These are phyloP conservation scores for Kalmusia sp. DNA, from an alignment of 2,329 filamentous ascomycete genomes.

Conservation along the genomic window DNA sequence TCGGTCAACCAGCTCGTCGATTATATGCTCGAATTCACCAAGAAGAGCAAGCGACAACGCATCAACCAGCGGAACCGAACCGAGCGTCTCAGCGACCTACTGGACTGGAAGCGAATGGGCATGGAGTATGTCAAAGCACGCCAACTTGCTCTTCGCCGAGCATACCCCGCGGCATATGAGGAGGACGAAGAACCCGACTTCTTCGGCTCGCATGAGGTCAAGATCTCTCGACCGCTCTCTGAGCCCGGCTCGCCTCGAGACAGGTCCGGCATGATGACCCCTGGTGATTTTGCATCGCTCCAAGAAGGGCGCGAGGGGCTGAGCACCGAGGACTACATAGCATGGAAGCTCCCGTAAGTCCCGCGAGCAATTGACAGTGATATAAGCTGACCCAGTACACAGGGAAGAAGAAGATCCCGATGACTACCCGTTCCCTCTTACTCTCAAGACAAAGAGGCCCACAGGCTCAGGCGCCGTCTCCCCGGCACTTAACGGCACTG, in stretches of 20 bases:
- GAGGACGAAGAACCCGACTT: conserved; percentile 82
- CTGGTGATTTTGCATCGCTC: conserved; percentile 94
- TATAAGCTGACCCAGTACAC: conserved; percentile 32
- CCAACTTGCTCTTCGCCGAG: conserved; percentile 87
- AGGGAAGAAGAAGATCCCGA: conserved; percentile 94
- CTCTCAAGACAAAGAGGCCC: conserved; percentile 60
- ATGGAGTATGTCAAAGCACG: conserved; percentile 99
- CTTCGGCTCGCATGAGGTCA: conserved; percentile 90
- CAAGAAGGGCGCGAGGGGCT: conserved; percentile 94
- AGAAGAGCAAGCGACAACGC: conserved; percentile 91
- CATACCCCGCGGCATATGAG: conserved; percentile 86
- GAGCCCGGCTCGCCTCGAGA: conserved; percentile 93
- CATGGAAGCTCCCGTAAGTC: conserved; percentile 97
- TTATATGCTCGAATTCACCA: conserved; percentile 92
- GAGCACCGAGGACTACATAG: conserved; percentile 95
- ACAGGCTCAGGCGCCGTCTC: conserved; percentile 39
- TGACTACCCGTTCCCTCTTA: conserved; percentile 75
- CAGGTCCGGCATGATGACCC: conserved; percentile 96
- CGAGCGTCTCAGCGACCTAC: conserved; percentile 88
- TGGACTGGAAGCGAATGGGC: conserved; percentile 99
- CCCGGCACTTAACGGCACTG: conserved; percentile 42
- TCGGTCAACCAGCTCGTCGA: conserved; percentile 93
- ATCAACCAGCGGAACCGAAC: conserved; percentile 99
- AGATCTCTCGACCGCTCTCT: conserved; percentile 93
- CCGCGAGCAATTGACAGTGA: conserved; percentile 15